Evolutionary conservation across 2,329 filamentous ascomycete species (phyloP).

Genomic region (Cryoendolithus antarcticus): DNA sequence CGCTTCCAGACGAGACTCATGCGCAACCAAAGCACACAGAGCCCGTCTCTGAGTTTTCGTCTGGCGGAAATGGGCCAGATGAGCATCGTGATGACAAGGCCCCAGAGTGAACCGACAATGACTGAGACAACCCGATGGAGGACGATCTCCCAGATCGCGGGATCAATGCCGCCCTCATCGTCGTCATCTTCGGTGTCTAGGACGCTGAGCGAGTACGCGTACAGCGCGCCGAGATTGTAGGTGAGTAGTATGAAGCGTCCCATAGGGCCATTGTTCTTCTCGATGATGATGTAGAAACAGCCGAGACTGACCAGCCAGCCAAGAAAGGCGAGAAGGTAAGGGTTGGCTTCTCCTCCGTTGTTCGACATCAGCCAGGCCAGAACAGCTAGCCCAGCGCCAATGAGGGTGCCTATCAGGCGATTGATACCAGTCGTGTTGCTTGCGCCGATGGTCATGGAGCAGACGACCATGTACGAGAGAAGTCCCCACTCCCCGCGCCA

Average conservation of each 20-base stretch:
- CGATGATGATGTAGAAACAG: slow-evolving; percentile 84
- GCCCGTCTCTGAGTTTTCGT: slow-evolving; percentile 74
- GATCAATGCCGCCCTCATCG: slow-evolving; percentile 73
- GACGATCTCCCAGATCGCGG: slow-evolving; percentile 77
- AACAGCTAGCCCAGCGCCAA: slow-evolving; percentile 68
- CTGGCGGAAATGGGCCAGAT: slow-evolving; percentile 92
- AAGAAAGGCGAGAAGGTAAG: slow-evolving; percentile 60
- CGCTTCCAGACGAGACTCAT: slow-evolving; percentile 96
- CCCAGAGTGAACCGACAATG: slow-evolving; percentile 82
- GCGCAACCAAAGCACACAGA: slow-evolving; percentile 83
- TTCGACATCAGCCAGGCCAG: slow-evolving; percentile 62
- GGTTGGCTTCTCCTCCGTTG: slow-evolving; percentile 47
- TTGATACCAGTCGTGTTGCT: slow-evolving; percentile 85
- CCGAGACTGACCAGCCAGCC: slow-evolving; percentile 66
- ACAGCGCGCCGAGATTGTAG: slow-evolving; percentile 89
- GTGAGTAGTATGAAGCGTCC: slow-evolving; percentile 89
- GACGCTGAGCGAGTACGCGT: slow-evolving; percentile 80
- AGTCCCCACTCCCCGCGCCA: slow-evolving; percentile 97
- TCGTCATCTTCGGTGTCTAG: slow-evolving; percentile 67
- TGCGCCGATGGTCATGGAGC: slow-evolving; percentile 92
- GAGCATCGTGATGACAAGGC: slow-evolving; percentile 73
- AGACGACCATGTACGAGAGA: slow-evolving; percentile 94
- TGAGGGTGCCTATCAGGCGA: slow-evolving; percentile 72
- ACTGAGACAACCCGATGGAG: slow-evolving; percentile 81
- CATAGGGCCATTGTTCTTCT: slow-evolving; percentile 72